phyloP scores from a whole-genome alignment of 768 basidiomycete species.

The Leccinum aurantiacum region DNA sequence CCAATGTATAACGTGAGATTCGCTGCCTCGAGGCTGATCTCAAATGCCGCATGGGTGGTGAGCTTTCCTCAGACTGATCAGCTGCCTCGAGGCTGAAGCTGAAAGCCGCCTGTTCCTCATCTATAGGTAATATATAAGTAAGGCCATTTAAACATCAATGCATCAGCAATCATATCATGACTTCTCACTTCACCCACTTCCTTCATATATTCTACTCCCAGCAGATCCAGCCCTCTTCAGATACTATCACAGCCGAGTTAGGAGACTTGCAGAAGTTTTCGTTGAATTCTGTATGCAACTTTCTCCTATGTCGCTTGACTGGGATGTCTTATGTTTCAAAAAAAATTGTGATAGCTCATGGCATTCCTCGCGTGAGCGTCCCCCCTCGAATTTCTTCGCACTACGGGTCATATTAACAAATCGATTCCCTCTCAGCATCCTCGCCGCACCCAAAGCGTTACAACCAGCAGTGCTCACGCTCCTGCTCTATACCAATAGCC shows the following conservation, averaged over 20 bases:
- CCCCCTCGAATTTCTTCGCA: not conserved
- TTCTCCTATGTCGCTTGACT: not conserved
- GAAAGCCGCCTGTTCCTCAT: no score
- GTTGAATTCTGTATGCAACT: slow-evolving; percentile 15
- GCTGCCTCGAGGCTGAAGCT: no score
- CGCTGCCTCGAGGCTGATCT: no score
- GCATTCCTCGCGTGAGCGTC: slow-evolving; percentile 19
- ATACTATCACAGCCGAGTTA: slow-evolving; percentile 7
- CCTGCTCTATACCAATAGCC: slow-evolving; percentile 27
- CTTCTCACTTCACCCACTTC: not conserved
- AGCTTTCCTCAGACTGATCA: no score
- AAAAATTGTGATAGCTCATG: slow-evolving; percentile 10
- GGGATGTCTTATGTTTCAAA: not conserved
- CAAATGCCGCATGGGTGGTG: no score
- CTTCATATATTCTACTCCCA: not conserved
- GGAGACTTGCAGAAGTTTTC: slow-evolving; percentile 16
- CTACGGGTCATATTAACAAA: not conserved
- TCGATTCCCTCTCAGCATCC: slow-evolving; percentile 8
- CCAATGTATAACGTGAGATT: no score
- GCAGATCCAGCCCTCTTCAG: not conserved
- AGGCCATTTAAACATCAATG: no score
- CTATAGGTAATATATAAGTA: no score
- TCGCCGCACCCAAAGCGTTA: slow-evolving; percentile 10
- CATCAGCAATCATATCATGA: no score
- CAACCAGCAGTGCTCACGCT: slow-evolving; percentile 12